Evolutionary conservation across 2,329 filamentous ascomycete genomes (phyloP), one percentile per base, ranked within the genome.

Genomic region (Fusarium odoratissimum): DNA sequence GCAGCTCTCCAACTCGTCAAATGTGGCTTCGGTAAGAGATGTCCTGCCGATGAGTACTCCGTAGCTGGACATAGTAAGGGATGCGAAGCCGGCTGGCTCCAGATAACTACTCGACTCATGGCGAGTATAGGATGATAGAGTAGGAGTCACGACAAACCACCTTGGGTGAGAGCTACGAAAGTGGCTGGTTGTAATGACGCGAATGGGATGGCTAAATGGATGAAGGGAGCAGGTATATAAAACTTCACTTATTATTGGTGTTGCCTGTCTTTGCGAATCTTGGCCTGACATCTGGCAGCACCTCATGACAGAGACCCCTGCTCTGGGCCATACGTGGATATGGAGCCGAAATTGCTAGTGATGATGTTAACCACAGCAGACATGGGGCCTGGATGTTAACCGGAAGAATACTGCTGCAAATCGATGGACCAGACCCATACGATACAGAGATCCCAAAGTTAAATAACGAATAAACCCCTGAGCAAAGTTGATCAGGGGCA

Each of bases 401-500:
- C 56, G 37, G 30, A 21, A 19, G n/a, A 48, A 40, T 45, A 28
- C n/a, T 28, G 48, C 31, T 57, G 54, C 23, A 35, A 57, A 48
- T 48, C 17, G 31, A 58, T 30, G 55, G 19, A 30, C 25, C 14
- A 41, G 44, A 54, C 37, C 37, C 38, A 28, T 49, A 48, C 28
- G 12, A 41, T 31, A 60, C 40, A 51, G 60, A 60, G 33, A 72
- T 67, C 46, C 57, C 46, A 54, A 52, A 33, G 48, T 45, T 57
- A 44, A 42, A 35, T 33, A 56, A 48, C 31, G 28, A 58, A 45
- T 49, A 58, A 58, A 65, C 70, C 60, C 68, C 66, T 71, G 70
- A 71, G 51, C 38, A 67, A 49, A 66, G 52, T 41, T 60, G 41
- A 61, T 66, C 65, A 72, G 70, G 70, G 69, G 70, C 56, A 69